Percentiles rank a stretch among this genome's conserved stretches.
phyloP scores from a whole-genome alignment of 1,284 basidiomycete genomes.

The Ganoderma meredithae region DNA sequence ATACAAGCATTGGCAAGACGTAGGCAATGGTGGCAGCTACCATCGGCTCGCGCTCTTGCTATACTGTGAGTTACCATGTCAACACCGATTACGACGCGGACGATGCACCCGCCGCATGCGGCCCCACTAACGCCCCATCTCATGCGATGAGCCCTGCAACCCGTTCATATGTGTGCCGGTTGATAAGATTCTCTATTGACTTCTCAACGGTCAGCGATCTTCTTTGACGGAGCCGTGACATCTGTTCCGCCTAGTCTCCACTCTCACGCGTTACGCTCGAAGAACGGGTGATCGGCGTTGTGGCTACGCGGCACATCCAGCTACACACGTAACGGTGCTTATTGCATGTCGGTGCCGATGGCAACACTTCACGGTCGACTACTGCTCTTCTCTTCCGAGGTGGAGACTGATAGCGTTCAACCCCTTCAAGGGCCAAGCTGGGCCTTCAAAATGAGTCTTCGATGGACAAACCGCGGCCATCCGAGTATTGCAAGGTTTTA shows the following conservation, averaged over 20 bases:
- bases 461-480: not conserved
- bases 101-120: not conserved
- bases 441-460: not conserved
- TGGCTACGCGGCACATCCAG: not conserved
- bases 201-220: not conserved
- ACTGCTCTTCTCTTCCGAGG: not conserved
- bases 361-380: not conserved
- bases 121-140: not conserved
- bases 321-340: not conserved
- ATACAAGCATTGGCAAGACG: no score
- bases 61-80: not conserved
- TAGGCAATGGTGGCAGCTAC: not conserved
- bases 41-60: not conserved
- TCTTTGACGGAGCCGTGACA: slow-evolving; percentile 1
- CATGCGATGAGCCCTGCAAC: not conserved
- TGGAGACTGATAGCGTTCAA: not conserved
- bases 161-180: not conserved
- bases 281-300: slow-evolving; percentile 1
- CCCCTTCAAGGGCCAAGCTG: not conserved
- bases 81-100: not conserved
- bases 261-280: not conserved
- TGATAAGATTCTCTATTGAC: not conserved
- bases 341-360: not conserved
- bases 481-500: no score
- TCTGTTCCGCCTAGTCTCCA: not conserved